Conservation (phyloP, 1,284 basidiomycete genomes). For the Ceratorhiza oryzae-sativae region DNA sequence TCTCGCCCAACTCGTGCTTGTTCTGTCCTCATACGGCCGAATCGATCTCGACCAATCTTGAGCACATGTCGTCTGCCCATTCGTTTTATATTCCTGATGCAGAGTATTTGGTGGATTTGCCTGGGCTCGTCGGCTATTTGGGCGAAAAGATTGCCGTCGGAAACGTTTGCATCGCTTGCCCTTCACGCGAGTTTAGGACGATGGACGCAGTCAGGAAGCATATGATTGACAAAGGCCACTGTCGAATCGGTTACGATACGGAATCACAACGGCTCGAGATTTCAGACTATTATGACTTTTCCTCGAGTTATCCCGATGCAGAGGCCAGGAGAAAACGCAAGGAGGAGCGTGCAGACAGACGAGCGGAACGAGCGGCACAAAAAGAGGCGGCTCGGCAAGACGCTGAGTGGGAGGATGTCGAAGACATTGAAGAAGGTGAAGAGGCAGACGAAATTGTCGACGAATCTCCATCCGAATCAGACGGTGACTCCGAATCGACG, state of each 20-base stretch:
- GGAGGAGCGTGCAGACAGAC: conserved; percentile 48
- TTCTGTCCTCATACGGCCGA: conserved; percentile 75
- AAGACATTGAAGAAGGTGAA: conserved; percentile 44
- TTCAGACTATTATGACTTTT: conserved; percentile 95
- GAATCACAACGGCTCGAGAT: conserved; percentile 84
- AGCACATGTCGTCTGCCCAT: conserved; percentile 88
- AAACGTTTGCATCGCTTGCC: conserved; percentile 94
- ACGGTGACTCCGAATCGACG: conserved; percentile 52
- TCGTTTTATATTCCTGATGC: conserved; percentile 97
- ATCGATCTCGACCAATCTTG: conserved; percentile 71
- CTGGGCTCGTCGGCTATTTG: conserved; percentile 85
- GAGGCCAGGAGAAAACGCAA: conserved; percentile 50
- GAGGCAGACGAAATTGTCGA: conserved; percentile 44
- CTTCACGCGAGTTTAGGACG: conserved; percentile 77
- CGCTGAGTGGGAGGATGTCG: conserved; percentile 68
- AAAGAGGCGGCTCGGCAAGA: conserved; percentile 51
- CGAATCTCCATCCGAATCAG: conserved; percentile 50
- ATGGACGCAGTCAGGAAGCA: conserved; percentile 89
- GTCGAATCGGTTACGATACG: conserved; percentile 92
- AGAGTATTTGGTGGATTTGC: conserved; percentile 85
- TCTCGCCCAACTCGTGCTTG: conserved; percentile 76
- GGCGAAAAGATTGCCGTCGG: conserved; percentile 94
- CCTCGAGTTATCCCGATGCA: conserved; percentile 74
- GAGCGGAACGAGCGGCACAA: conserved; percentile 49
- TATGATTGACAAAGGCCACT: conserved; percentile 94